Conservation (phyloP, 257 asterid genomes). For the Forsythia viridissima region DNA sequence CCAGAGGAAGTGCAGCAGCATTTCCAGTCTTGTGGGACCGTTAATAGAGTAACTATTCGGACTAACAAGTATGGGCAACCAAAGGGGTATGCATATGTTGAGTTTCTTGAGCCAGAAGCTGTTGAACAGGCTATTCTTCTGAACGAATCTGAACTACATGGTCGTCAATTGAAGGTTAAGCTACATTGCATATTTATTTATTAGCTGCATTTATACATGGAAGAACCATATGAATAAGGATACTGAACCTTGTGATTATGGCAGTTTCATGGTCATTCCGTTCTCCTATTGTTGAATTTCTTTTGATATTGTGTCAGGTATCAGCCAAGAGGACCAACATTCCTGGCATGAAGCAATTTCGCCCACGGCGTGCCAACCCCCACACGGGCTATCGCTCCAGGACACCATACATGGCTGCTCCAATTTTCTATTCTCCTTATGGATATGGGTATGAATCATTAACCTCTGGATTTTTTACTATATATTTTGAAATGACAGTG, state of each 20-base stretch:
- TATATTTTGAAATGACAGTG: background rate
- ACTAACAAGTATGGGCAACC: conserved; percentile 79
- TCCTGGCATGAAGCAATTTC: conserved; percentile 80
- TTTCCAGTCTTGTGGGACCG: conserved; percentile 81
- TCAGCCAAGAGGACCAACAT: conserved; percentile 77
- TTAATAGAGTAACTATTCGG: conserved; percentile 77
- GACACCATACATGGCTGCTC: conserved; percentile 53
- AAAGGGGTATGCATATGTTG: conserved; percentile 82
- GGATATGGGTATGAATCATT: conserved; percentile 54
- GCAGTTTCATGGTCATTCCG: background rate
- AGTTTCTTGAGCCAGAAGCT: conserved; percentile 77
- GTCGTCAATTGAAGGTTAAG: conserved; percentile 74
- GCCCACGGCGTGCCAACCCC: conserved; percentile 58
- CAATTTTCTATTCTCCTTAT: conserved; percentile 53
- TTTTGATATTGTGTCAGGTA: conserved; percentile 38
- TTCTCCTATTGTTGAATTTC: background rate
- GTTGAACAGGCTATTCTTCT: conserved; percentile 72
- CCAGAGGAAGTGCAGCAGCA: conserved; percentile 91
- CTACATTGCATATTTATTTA: background rate
- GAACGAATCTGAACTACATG: conserved; percentile 81
- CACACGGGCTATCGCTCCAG: conserved; percentile 51
- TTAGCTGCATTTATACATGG: background rate
- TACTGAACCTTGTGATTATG: background rate
- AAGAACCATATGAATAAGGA: background rate
- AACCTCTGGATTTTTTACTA: conserved; percentile 3